Base-by-base conservation (phyloP, 768 basidiomycete genomes). In the Lactarius pseudohatsudake region DNA sequence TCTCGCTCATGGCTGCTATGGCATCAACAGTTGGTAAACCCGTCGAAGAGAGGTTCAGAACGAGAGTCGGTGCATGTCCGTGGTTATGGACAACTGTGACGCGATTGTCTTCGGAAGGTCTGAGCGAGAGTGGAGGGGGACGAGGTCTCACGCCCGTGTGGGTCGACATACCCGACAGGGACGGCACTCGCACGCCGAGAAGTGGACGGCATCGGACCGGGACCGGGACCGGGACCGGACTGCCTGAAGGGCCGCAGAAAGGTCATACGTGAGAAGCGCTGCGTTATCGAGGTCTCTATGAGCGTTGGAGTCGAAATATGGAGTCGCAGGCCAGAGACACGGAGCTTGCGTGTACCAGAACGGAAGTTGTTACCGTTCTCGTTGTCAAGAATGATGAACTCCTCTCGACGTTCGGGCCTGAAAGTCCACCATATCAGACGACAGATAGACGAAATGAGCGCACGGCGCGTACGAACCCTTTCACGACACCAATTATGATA, bases 401-500 rank as follows among this genome's bases (percentile, higher is more conserved):
- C 56, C 59, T 69, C 68, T 47, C 53, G 34, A 36, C 26, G n/a
- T 41, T 71, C 70, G 20, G 57, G 68, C 41, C 70, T 71, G 36
- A 36, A 22, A 61, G 38, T 5, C 15, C 13, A 57, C 40, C 3
- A 53, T 10, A 40, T 68, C 20, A 61, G 43, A 32, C 30, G 3
- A 32, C 13, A 45, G 15, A 9, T 3, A 30, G 13, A 40, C 36
- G 54, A 38, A 20, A 57, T 1, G 7, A n/a, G 26, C 20, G 50
- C 13, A 20, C 4, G 40, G 40, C 34, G 28, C n/a, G 20, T n/a
- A 75, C 85, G 64, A 67, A 91, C 91, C 91, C 90, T 77, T 87
- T 87, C 34, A 85, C 76, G 26, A 87, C 69, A 20, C 91, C 91
- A 62, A 88, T 81, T 65, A 84, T 81, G 22, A 92, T 72, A 69